phyloP scores from a whole-genome alignment of 1,139 yeast species.

The Geotrichum klebahnii region DNA sequence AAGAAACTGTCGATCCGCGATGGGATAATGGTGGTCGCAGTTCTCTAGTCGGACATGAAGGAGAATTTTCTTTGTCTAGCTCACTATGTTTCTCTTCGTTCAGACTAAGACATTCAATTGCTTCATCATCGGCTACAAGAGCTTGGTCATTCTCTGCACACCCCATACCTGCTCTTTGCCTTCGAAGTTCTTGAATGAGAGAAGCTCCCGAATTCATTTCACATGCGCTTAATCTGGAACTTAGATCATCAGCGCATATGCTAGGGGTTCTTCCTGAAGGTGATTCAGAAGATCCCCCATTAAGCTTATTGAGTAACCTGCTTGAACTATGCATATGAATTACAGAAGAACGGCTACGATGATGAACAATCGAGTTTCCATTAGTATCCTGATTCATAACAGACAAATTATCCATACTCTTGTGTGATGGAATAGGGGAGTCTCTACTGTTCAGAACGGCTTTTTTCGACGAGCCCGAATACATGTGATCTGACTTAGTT shows the following conservation, averaged over 20 bases:
- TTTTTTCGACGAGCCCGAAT: neutral
- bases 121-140: constrained; percentile 13
- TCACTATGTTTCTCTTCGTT: constrained; percentile 21
- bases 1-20: constrained; percentile 6
- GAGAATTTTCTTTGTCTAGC: constrained; percentile 31
- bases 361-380: constrained; percentile 11
- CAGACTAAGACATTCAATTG: constrained; percentile 6
- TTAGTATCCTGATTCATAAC: neutral
- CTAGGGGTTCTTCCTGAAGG: neutral
- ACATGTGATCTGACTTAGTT: neutral
- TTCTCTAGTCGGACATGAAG: constrained; percentile 1
- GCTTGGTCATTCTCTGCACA: constrained; percentile 10
- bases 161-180: constrained; percentile 19
- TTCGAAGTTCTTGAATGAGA: constrained; percentile 13
- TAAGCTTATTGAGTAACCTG: constrained; percentile 5
- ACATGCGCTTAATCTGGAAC: constrained; percentile 1
- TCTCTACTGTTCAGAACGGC: neutral
- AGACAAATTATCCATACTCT: constrained; percentile 20
- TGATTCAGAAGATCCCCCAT: constrained; percentile 7
- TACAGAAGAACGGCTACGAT: constrained; percentile 17
- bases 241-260: neutral
- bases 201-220: constrained; percentile 8
- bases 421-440: constrained; percentile 12
- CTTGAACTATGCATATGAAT: constrained; percentile 10
- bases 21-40: constrained; percentile 3